Evolutionary conservation across 2,329 filamentous ascomycete genomes (phyloP).

Genomic region (Rhinocladiella mackenziei): DNA sequence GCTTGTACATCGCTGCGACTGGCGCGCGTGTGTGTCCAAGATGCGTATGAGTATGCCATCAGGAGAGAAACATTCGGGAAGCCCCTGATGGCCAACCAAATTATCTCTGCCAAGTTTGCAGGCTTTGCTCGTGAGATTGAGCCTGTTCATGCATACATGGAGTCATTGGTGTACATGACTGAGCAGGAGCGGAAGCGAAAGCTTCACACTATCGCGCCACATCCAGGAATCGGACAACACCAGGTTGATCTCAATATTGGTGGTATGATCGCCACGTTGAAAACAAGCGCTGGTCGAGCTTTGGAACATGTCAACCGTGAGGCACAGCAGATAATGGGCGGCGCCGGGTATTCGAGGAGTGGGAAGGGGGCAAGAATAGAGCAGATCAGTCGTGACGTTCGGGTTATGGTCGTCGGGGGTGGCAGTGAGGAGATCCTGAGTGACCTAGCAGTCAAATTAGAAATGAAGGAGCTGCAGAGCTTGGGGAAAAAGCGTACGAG

Average conservation of each 20-base stretch:
- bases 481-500: constrained; percentile 20
- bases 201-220: background rate
- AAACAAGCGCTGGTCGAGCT: constrained; percentile 56
- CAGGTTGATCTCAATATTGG: constrained; percentile 51
- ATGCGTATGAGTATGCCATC: constrained; percentile 51
- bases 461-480: constrained; percentile 60
- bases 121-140: constrained; percentile 54
- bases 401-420: constrained; percentile 60
- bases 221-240: background rate
- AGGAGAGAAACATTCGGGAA: constrained; percentile 55
- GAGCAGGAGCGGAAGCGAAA: constrained; percentile 11
- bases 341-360: constrained; percentile 65
- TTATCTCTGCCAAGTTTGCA: constrained; percentile 55
- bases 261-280: constrained; percentile 66
- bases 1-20: constrained; percentile 55
- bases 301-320: constrained; percentile 53
- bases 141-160: constrained; percentile 52
- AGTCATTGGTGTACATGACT: constrained; percentile 26
- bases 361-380: constrained; percentile 69
- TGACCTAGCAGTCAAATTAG: constrained; percentile 64
- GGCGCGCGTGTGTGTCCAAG: constrained; percentile 53
- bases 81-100: constrained; percentile 53
- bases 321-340: constrained; percentile 59
- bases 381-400: constrained; percentile 61
- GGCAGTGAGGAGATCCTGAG: constrained; percentile 70